Evolutionary conservation across 75 land plant species (phyloP).

Genomic region (Pinus albicaulis): DNA sequence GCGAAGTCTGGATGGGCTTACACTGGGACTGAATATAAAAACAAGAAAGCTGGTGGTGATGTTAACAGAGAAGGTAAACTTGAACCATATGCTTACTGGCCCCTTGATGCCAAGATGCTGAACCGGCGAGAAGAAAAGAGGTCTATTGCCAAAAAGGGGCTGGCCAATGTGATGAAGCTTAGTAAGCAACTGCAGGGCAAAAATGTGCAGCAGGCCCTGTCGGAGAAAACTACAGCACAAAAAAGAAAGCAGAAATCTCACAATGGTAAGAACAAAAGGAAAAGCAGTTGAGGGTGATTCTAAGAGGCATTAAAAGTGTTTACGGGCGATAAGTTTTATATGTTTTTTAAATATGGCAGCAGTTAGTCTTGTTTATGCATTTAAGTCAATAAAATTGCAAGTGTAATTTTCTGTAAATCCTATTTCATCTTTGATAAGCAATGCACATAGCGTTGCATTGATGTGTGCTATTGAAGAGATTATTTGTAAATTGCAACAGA

Average conservation of each 20-base stretch:
- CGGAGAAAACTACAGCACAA: conserved; percentile 17
- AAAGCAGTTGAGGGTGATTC: conserved; percentile 8
- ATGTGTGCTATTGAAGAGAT: too few relatives aligned
- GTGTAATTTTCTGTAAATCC: too few relatives aligned
- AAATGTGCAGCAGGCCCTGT: conserved; percentile 64
- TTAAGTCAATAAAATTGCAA: too few relatives aligned
- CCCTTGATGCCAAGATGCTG: conserved; percentile 92
- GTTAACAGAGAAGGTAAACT: conserved; percentile 88
- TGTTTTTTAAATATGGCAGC: too few relatives aligned
- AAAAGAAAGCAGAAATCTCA: conserved; percentile 43
- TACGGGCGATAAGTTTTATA: too few relatives aligned
- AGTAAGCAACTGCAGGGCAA: conserved; percentile 78
- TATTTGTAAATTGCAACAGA: too few relatives aligned
- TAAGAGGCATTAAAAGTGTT: not conserved
- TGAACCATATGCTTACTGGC: conserved; percentile 99
- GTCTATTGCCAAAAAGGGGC: conserved; percentile 86
- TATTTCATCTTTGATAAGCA: too few relatives aligned
- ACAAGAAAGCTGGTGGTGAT: conserved; percentile 87
- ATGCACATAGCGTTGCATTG: too few relatives aligned
- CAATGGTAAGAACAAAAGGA: conserved; percentile 35
- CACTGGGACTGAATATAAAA: conserved; percentile 83
- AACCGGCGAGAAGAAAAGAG: conserved; percentile 78
- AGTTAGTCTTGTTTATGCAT: too few relatives aligned
- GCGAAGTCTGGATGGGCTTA: conserved; percentile 81
- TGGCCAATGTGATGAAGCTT: conserved; percentile 77